phyloP scores from a whole-genome alignment of 1,284 basidiomycete genomes.

The Mycosarcoma mackinlayi region DNA sequence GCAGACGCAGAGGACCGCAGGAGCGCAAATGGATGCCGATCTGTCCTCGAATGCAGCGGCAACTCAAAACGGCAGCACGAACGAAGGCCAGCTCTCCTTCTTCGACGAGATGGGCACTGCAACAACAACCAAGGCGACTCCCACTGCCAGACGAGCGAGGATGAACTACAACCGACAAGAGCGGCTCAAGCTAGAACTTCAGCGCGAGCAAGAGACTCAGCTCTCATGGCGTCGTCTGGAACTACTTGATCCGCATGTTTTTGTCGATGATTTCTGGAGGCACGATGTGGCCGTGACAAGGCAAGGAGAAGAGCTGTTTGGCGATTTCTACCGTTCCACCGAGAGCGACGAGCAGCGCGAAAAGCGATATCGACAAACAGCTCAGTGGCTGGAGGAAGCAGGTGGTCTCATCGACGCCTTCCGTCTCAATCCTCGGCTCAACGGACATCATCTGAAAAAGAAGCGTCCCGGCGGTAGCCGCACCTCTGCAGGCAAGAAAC shows the following conservation, averaged over 20 bases:
- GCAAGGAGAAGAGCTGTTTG: constrained; percentile 24
- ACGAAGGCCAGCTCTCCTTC: constrained; percentile 44
- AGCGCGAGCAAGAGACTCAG: constrained; percentile 63
- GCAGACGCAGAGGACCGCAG: constrained; percentile 21
- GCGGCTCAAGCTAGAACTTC: constrained; percentile 50
- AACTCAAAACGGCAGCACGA: not conserved
- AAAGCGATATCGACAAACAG: constrained; percentile 65
- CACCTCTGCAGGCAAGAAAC: constrained; percentile 9
- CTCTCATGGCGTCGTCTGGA: constrained; percentile 54
- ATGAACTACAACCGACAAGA: constrained; percentile 44
- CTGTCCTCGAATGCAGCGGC: not conserved
- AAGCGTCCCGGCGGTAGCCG: constrained; percentile 15
- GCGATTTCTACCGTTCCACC: constrained; percentile 12
- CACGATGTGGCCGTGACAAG: constrained; percentile 53
- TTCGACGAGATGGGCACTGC: constrained; percentile 53
- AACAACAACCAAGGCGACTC: constrained; percentile 5
- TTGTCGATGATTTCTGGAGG: constrained; percentile 59
- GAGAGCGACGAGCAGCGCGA: constrained; percentile 25
- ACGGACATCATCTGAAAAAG: constrained; percentile 24
- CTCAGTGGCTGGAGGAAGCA: constrained; percentile 82
- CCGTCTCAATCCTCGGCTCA: constrained; percentile 75
- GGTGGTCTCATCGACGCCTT: constrained; percentile 88
- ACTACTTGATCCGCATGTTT: constrained; percentile 54
- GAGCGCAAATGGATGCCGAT: not conserved
- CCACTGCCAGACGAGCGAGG: constrained; percentile 25